Percentiles rank a stretch among this genome's conserved stretches.
phyloP scores from a whole-genome alignment of 139 green algal genomes.

The Tetraselmis chui region DNA sequence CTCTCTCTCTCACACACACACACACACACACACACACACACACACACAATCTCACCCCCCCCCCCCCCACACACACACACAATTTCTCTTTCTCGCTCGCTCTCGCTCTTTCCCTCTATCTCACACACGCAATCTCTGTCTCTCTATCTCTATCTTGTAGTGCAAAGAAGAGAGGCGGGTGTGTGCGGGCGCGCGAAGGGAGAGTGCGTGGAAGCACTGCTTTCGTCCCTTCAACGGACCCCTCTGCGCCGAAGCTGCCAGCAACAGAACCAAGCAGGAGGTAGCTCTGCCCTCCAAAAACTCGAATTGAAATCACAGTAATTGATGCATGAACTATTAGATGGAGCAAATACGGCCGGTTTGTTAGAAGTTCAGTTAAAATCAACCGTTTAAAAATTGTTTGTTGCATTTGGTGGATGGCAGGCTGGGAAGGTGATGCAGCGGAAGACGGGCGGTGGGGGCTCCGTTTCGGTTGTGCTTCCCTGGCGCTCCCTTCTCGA shows the following conservation, averaged over 20 bases:
- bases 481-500: background rate
- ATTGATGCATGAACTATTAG: background rate
- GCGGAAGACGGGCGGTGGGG: background rate
- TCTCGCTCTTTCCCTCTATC: too few species aligned
- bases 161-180: background rate
- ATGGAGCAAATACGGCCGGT: background rate
- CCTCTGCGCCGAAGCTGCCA: background rate
- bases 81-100: too few species aligned
- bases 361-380: background rate
- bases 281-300: background rate
- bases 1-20: too few species aligned
- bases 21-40: too few species aligned
- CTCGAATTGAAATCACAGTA: background rate
- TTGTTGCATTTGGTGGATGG: background rate
- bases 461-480: background rate
- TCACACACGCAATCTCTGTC: too few species aligned
- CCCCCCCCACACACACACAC: too few species aligned
- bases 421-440: background rate
- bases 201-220: background rate
- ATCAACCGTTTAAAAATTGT: background rate
- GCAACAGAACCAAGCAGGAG: background rate
- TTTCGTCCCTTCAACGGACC: background rate
- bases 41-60: too few species aligned
- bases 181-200: background rate
- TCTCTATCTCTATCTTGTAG: too few species aligned